These are phyloP conservation scores for Saccharomyces pastorianus DNA, from an alignment of 1,139 yeast species.

Conservation along the genomic window DNA sequence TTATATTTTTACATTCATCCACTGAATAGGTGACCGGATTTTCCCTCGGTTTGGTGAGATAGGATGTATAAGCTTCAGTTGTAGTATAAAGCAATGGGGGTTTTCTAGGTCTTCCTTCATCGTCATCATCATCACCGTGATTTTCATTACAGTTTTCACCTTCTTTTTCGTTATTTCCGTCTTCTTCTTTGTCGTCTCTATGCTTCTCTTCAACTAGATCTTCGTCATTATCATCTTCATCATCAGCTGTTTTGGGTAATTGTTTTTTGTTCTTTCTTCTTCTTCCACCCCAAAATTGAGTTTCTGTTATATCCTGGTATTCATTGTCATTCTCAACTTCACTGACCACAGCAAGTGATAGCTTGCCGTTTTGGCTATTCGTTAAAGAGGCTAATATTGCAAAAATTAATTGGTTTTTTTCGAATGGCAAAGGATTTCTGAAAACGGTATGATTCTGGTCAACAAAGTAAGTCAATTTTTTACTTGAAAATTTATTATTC, in stretches of 20 bases:
- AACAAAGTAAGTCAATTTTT: neutral
- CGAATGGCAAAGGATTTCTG: slow-evolving; percentile 12
- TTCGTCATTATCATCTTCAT: too few species aligned
- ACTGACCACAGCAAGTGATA: neutral
- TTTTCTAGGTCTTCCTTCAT: too few species aligned
- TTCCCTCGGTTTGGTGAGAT: slow-evolving; percentile 1
- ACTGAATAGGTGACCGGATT: slow-evolving; percentile 6
- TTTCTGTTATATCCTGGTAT: too few species aligned
- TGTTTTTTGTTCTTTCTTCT: too few species aligned
- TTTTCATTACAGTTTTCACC: too few species aligned
- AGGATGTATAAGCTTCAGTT: slow-evolving; percentile 8
- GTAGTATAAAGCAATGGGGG: slow-evolving; percentile 6
- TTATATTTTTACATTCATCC: slow-evolving; percentile 5
- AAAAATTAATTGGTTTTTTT: slow-evolving; percentile 7
- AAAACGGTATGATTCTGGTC: slow-evolving; percentile 3
- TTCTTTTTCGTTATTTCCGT: too few species aligned
- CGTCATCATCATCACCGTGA: too few species aligned
- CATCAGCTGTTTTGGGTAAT: too few species aligned
- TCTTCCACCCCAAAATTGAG: slow-evolving; percentile 1
- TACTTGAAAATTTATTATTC: slow-evolving; percentile 6
- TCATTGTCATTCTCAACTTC: neutral
- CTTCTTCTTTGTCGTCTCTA: too few species aligned
- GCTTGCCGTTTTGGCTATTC: neutral
- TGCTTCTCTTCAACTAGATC: too few species aligned
- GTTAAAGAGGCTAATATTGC: slow-evolving; percentile 3